Conservation (phyloP, 2,329 filamentous ascomycete species). For the Pseudocercospora fijiensis region DNA sequence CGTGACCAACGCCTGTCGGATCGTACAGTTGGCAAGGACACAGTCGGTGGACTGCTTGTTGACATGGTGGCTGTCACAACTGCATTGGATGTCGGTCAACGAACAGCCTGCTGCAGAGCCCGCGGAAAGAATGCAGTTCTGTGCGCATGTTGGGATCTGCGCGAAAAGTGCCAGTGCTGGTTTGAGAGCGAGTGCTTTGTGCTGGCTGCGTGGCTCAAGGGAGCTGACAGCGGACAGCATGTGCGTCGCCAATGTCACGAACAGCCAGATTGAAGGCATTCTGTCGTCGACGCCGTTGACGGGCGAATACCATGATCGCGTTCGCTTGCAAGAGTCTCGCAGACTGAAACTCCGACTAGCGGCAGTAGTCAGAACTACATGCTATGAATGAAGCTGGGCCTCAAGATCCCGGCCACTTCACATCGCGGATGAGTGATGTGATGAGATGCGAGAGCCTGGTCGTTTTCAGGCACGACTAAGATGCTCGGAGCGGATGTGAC, state of each 20-base stretch:
- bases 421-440: no score
- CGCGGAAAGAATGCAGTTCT: background rate
- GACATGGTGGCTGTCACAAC: conserved; percentile 12
- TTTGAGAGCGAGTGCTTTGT: background rate
- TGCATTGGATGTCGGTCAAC: conserved; percentile 11
- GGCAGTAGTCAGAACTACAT: no score
- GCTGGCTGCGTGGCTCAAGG: background rate
- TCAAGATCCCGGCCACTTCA: background rate
- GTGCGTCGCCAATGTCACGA: background rate
- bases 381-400: background rate
- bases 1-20: conserved; percentile 12
- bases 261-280: background rate
- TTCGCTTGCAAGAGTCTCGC: background rate
- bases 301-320: background rate
- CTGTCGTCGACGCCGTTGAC: background rate
- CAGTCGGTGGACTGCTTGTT: conserved; percentile 4
- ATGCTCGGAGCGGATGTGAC: no score
- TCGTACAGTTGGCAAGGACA: conserved; percentile 12
- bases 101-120: background rate
- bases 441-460: background rate
- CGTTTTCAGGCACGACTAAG: background rate
- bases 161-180: background rate
- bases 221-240: background rate
- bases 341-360: background rate
- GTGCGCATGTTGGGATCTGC: background rate